These are phyloP conservation scores for Piper longum DNA, from an alignment of 164 flowering plant genomes.

Conservation along the genomic window DNA sequence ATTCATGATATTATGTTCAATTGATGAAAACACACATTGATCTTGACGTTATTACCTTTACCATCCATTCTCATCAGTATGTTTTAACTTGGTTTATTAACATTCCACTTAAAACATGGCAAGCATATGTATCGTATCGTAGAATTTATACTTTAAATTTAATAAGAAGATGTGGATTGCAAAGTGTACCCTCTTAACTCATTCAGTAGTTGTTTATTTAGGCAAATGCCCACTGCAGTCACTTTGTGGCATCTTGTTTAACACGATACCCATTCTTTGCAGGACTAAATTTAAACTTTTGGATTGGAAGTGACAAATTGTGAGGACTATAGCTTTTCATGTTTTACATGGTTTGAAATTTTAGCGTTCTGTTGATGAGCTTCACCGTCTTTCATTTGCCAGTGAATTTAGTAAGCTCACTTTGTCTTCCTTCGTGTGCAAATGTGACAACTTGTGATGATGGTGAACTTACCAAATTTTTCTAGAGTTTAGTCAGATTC, in stretches of 20 bases:
- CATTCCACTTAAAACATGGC: too few relatives aligned
- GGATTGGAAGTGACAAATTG: neutral
- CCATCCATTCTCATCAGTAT: too few relatives aligned
- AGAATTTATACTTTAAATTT: too few relatives aligned
- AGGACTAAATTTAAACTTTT: neutral
- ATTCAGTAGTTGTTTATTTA: neutral
- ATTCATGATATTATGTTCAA: too few relatives aligned
- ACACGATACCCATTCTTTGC: neutral
- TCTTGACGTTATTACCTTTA: too few relatives aligned
- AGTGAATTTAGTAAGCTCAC: neutral
- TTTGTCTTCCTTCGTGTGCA: neutral
- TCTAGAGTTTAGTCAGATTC: neutral
- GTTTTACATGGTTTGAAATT: neutral
- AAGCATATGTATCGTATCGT: too few relatives aligned
- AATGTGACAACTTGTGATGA: neutral
- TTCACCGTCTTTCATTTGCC: neutral
- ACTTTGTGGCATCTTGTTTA: neutral
- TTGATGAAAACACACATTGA: too few relatives aligned
- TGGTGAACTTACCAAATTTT: neutral
- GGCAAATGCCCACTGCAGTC: neutral
- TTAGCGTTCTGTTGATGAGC: neutral
- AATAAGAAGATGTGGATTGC: constrained; percentile 4
- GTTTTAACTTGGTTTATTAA: too few relatives aligned
- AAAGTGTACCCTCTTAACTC: constrained; percentile 3
- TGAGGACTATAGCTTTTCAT: neutral